Percentiles rank a stretch among this genome's conserved stretches.
These are phyloP conservation scores for Mucuna pruriens DNA, from an alignment of 306 rosid species.

Conservation along the genomic window DNA sequence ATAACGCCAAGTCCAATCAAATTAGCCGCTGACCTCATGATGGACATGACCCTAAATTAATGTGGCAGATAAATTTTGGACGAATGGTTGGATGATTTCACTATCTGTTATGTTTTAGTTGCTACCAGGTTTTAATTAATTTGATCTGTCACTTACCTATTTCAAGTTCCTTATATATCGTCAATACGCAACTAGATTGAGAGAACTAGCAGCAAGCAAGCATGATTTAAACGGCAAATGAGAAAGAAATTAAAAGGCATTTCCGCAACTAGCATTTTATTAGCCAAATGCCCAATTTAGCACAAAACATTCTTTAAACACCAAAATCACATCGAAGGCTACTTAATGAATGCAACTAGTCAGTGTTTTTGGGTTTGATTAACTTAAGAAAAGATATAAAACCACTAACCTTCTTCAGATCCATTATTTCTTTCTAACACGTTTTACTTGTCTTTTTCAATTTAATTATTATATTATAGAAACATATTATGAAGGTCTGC, in stretches of 20 bases:
- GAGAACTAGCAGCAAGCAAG: neutral
- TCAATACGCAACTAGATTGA: neutral
- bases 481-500: neutral
- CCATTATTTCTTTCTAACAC: neutral
- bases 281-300: neutral
- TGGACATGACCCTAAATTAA: constrained; percentile 36
- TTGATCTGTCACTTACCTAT: constrained; percentile 1
- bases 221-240: neutral
- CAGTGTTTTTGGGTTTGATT: neutral
- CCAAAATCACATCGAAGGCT: neutral
- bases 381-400: neutral
- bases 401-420: neutral
- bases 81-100: constrained; percentile 39
- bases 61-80: constrained; percentile 33
- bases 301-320: neutral
- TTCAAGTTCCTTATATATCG: neutral
- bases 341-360: neutral
- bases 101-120: neutral
- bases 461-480: neutral
- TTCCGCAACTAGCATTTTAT: neutral
- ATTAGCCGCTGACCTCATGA: neutral
- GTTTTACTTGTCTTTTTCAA: neutral
- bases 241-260: neutral
- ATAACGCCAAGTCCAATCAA: neutral
- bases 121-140: constrained; percentile 16